phyloP scores from a whole-genome alignment of 169 alveolate species.

The Plasmodium gonderi region DNA sequence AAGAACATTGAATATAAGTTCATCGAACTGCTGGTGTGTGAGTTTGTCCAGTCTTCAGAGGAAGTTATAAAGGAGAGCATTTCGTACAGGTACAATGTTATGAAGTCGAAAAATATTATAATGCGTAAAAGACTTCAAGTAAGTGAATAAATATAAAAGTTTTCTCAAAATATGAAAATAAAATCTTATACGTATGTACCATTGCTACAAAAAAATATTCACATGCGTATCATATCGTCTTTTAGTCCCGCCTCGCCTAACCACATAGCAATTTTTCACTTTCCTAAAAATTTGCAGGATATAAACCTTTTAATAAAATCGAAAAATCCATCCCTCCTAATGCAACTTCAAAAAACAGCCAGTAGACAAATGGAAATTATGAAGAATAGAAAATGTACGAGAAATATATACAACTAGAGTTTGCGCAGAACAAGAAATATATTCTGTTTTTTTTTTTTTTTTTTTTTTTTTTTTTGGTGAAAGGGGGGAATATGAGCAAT shows the following conservation, averaged over 20 bases:
- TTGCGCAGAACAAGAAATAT: background rate
- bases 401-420: background rate
- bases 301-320: slow-evolving; percentile 85
- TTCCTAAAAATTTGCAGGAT: slow-evolving; percentile 44
- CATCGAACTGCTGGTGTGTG: slow-evolving; percentile 92
- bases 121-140: slow-evolving; percentile 67
- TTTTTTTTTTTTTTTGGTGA: too few species aligned
- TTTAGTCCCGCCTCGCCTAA: background rate
- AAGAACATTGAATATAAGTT: slow-evolving; percentile 95
- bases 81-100: slow-evolving; percentile 89
- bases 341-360: slow-evolving; percentile 88
- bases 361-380: slow-evolving; percentile 75
- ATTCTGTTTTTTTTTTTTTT: too few species aligned
- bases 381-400: slow-evolving; percentile 13
- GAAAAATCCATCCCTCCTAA: slow-evolving; percentile 90
- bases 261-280: background rate
- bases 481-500: too few species aligned
- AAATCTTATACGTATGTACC: background rate
- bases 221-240: background rate
- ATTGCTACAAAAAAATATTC: background rate
- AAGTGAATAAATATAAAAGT: background rate
- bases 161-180: background rate
- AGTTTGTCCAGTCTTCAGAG: slow-evolving; percentile 92
- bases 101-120: slow-evolving; percentile 80
- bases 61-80: slow-evolving; percentile 91